Conservation (phyloP, 352 stramenopile genomes). For the Globisporangium sylvaticum region DNA sequence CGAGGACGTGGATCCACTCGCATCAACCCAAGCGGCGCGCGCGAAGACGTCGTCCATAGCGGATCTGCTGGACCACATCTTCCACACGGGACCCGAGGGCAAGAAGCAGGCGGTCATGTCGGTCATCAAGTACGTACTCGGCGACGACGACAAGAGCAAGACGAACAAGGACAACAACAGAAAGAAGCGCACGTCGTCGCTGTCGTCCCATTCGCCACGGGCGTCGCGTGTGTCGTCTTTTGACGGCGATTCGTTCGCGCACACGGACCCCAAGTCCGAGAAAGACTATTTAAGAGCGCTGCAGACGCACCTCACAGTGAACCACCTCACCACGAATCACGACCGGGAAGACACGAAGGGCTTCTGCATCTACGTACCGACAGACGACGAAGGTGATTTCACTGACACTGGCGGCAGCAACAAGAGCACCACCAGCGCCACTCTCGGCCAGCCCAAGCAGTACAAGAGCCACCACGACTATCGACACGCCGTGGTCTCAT, state of each 20-base stretch:
- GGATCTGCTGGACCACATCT: constrained; percentile 19
- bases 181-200: constrained; percentile 5
- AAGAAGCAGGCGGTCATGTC: constrained; percentile 25
- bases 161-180: neutral
- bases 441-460: neutral
- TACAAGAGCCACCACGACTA: neutral
- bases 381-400: constrained; percentile 9
- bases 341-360: neutral
- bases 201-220: neutral
- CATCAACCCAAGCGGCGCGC: constrained; percentile 14
- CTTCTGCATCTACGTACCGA: neutral
- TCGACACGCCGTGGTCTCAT: neutral
- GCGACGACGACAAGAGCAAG: constrained; percentile 21
- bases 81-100: constrained; percentile 20
- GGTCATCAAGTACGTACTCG: constrained; percentile 44
- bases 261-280: constrained; percentile 13
- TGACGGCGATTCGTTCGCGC: constrained; percentile 8
- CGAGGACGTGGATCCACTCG: neutral
- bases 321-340: neutral
- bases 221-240: neutral
- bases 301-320: constrained; percentile 11
- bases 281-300: constrained; percentile 11
- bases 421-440: neutral
- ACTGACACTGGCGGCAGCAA: neutral
- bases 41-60: constrained; percentile 24